Conservation (phyloP, 2,329 filamentous ascomycete species). For the Cercospora sojina region DNA sequence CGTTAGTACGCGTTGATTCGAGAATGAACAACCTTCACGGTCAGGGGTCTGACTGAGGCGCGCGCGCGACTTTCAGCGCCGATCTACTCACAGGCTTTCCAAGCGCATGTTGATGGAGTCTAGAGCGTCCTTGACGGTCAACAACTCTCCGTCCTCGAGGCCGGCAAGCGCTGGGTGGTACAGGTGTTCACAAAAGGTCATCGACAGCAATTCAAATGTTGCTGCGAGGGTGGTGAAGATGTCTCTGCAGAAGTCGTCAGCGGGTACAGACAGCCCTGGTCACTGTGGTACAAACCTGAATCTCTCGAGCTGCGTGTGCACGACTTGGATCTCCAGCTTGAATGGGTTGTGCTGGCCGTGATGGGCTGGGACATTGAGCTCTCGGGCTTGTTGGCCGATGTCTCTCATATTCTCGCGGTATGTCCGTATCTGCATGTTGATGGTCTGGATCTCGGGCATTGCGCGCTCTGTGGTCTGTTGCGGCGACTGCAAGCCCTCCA, state of each 20-base stretch:
- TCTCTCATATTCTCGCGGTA: neutral
- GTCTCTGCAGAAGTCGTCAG: neutral
- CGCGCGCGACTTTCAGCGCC: neutral
- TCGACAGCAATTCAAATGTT: neutral
- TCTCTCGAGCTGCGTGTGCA: neutral
- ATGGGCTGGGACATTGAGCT: neutral
- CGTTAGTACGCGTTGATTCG: neutral
- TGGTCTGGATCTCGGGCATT: neutral
- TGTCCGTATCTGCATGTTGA: neutral
- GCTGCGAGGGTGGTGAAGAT: constrained; percentile 1
- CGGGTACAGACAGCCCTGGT: neutral
- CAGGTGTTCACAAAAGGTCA: neutral
- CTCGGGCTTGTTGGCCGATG: neutral
- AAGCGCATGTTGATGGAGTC: neutral
- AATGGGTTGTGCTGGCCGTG: constrained; percentile 6
- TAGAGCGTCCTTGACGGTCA: neutral
- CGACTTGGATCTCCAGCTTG: constrained; percentile 4
- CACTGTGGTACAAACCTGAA: neutral
- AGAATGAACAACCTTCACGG: neutral
- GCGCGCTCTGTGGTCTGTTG: constrained; percentile 1
- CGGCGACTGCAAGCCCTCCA: neutral
- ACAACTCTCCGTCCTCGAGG: neutral
- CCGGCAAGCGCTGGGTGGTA: neutral
- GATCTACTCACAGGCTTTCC: neutral
- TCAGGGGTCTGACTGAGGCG: neutral